A percentile compares a stretch with the other conserved stretches of the same genome.
Conservation (phyloP, 2,329 filamentous ascomycete genomes). For the Diaporthe ilicicola region DNA sequence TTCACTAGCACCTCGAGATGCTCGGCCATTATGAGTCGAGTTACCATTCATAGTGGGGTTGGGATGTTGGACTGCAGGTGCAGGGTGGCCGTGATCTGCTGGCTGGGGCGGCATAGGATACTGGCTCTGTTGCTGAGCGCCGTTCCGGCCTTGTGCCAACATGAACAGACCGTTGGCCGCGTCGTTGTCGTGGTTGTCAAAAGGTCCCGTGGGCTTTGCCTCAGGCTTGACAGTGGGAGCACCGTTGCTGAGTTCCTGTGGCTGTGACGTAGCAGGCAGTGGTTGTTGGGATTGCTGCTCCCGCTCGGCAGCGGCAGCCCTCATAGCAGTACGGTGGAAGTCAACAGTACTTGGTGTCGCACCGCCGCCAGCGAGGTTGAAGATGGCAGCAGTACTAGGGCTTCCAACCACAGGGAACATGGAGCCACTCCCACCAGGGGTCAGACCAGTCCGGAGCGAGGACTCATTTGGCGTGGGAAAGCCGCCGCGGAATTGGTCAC, state of each 20-base stretch:
- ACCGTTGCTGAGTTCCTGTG: slow-evolving; percentile 59
- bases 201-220: slow-evolving; percentile 68
- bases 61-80: slow-evolving; percentile 44
- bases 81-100: slow-evolving; percentile 59
- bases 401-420: slow-evolving; percentile 93
- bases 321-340: slow-evolving; percentile 92
- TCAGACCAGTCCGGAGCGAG: slow-evolving; percentile 87
- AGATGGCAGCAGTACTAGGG: slow-evolving; percentile 84
- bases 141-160: slow-evolving; percentile 77
- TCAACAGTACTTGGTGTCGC: slow-evolving; percentile 91
- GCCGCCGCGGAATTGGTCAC: slow-evolving; percentile 79
- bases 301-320: slow-evolving; percentile 74
- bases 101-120: slow-evolving; percentile 55
- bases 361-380: slow-evolving; percentile 80
- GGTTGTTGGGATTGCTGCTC: slow-evolving; percentile 53
- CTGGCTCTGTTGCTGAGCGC: slow-evolving; percentile 58
- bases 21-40: slow-evolving; percentile 51
- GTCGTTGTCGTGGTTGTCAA: slow-evolving; percentile 91
- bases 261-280: slow-evolving; percentile 57
- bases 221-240: slow-evolving; percentile 54
- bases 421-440: slow-evolving; percentile 92
- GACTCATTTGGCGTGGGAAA: slow-evolving; percentile 98
- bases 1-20: slow-evolving; percentile 69
- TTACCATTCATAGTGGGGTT: slow-evolving; percentile 59
- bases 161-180: slow-evolving; percentile 94